Evolutionary conservation across 352 stramenopile genomes (phyloP).

Genomic region (Phytopythium boreale): DNA sequence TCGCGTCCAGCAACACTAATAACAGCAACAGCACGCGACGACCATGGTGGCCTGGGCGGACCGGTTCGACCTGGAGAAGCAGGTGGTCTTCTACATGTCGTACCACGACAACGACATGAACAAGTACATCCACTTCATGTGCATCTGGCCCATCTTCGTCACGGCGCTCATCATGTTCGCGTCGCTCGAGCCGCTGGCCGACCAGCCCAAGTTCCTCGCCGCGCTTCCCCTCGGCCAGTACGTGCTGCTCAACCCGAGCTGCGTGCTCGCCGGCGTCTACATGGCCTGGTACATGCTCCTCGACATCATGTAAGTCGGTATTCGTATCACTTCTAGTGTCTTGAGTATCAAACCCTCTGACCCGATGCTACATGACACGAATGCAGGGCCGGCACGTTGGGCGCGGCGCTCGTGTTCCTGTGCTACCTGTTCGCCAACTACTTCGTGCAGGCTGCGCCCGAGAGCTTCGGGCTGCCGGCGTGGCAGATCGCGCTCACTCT

Average conservation of each 20-base stretch:
- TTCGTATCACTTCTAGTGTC: background rate
- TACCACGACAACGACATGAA: slow-evolving; percentile 87
- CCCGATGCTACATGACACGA: background rate
- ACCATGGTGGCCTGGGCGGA: slow-evolving; percentile 20
- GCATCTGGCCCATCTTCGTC: slow-evolving; percentile 87
- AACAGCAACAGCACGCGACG: background rate
- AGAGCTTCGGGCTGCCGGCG: slow-evolving; percentile 30
- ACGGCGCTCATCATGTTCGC: slow-evolving; percentile 72
- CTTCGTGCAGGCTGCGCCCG: slow-evolving; percentile 33
- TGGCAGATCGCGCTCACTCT: slow-evolving; percentile 62
- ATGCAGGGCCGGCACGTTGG: slow-evolving; percentile 47
- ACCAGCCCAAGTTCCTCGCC: slow-evolving; percentile 22
- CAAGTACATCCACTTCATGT: slow-evolving; percentile 81
- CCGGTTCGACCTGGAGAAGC: slow-evolving; percentile 83
- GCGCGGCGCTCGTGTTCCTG: slow-evolving; percentile 44
- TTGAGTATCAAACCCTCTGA: no score
- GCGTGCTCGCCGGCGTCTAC: slow-evolving; percentile 62
- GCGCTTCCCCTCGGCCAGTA: slow-evolving; percentile 43
- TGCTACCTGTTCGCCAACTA: slow-evolving; percentile 67
- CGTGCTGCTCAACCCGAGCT: slow-evolving; percentile 61
- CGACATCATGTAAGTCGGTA: slow-evolving; percentile 37
- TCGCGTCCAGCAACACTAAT: background rate
- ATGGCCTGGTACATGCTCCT: slow-evolving; percentile 82
- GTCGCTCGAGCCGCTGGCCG: slow-evolving; percentile 36
- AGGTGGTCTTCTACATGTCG: slow-evolving; percentile 84